These are phyloP conservation scores for Fusarium domesticum DNA, from an alignment of 2,329 filamentous ascomycete species.

Conservation along the genomic window DNA sequence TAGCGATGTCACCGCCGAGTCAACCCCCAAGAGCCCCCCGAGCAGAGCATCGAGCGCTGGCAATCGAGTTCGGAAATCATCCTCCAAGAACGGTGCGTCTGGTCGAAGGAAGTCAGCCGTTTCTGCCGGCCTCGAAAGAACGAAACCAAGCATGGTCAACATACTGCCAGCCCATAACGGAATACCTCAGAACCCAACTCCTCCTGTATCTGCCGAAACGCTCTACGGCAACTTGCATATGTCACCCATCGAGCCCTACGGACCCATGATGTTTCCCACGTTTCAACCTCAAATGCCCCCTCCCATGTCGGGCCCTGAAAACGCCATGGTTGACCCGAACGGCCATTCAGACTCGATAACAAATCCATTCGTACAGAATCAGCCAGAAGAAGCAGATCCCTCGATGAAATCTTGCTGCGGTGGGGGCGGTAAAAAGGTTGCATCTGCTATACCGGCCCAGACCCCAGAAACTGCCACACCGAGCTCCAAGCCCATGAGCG, in stretches of 20 bases:
- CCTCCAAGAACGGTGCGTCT: slow-evolving; percentile 32
- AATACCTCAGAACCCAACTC: slow-evolving; percentile 27
- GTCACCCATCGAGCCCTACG: slow-evolving; percentile 26
- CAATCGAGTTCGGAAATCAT: slow-evolving; percentile 47
- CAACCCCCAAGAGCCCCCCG: slow-evolving; percentile 32
- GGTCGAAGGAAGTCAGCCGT: slow-evolving; percentile 51
- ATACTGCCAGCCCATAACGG: slow-evolving; percentile 38
- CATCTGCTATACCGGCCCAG: slow-evolving; percentile 4
- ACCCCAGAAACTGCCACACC: slow-evolving; percentile 13
- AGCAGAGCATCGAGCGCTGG: slow-evolving; percentile 30
- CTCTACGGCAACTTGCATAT: slow-evolving; percentile 31
- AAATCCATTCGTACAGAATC: slow-evolving; percentile 20
- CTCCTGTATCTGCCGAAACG: slow-evolving; percentile 23
- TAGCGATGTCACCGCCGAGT: slow-evolving; percentile 24
- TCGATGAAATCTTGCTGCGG: slow-evolving; percentile 39
- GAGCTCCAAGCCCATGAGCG: slow-evolving; percentile 15
- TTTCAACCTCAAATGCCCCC: slow-evolving; percentile 32
- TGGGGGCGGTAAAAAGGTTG: slow-evolving; percentile 10
- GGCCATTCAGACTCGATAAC: slow-evolving; percentile 17
- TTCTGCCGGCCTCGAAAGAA: slow-evolving; percentile 46
- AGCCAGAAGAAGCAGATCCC: slow-evolving; percentile 11
- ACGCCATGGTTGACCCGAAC: slow-evolving; percentile 19
- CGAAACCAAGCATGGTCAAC: slow-evolving; percentile 53
- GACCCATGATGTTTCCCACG: slow-evolving; percentile 32
- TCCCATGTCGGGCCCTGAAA: slow-evolving; percentile 18